Evolutionary conservation across 768 basidiomycete genomes (phyloP).

Genomic region (Porpolomopsis calyptriformis): DNA sequence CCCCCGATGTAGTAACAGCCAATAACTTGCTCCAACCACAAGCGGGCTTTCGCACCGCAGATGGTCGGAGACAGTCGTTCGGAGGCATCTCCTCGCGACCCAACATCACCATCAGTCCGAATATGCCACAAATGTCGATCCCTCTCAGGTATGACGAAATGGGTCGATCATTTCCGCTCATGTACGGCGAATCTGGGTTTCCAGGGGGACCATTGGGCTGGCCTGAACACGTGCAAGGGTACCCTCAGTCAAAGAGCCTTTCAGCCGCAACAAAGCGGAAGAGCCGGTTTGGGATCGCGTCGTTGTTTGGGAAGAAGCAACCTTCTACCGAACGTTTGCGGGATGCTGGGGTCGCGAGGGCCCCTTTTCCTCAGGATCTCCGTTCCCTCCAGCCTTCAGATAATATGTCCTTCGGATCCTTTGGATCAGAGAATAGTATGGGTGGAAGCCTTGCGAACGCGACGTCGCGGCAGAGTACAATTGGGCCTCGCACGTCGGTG

Average conservation of each 20-base stretch:
- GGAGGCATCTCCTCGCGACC: slow-evolving; percentile 54
- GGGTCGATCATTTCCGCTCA: slow-evolving; percentile 27
- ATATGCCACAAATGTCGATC: slow-evolving; percentile 15
- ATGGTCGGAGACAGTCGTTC: slow-evolving; percentile 67
- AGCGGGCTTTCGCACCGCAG: slow-evolving; percentile 48
- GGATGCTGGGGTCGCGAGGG: slow-evolving; percentile 14
- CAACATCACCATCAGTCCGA: slow-evolving; percentile 38
- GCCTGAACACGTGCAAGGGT: slow-evolving; percentile 27
- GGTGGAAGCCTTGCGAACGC: slow-evolving; percentile 23
- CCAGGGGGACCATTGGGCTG: slow-evolving; percentile 51
- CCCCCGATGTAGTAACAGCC: slow-evolving; percentile 32
- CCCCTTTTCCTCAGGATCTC: slow-evolving; percentile 25
- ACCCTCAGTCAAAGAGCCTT: slow-evolving; percentile 19
- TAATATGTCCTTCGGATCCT: slow-evolving; percentile 33
- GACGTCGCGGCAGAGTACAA: slow-evolving; percentile 40
- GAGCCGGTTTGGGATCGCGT: slow-evolving; percentile 61
- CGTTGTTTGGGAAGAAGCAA: slow-evolving; percentile 51
- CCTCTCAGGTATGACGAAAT: slow-evolving; percentile 18
- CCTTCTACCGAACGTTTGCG: neutral
- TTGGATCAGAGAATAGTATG: slow-evolving; percentile 39
- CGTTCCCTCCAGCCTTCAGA: slow-evolving; percentile 38
- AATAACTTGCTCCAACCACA: slow-evolving; percentile 50
- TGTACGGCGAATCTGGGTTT: slow-evolving; percentile 65
- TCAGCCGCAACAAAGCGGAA: slow-evolving; percentile 47
- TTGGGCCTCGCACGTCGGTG: slow-evolving; percentile 44